phyloP scores from a whole-genome alignment of 768 basidiomycete genomes.

The Galerina sulciceps region DNA sequence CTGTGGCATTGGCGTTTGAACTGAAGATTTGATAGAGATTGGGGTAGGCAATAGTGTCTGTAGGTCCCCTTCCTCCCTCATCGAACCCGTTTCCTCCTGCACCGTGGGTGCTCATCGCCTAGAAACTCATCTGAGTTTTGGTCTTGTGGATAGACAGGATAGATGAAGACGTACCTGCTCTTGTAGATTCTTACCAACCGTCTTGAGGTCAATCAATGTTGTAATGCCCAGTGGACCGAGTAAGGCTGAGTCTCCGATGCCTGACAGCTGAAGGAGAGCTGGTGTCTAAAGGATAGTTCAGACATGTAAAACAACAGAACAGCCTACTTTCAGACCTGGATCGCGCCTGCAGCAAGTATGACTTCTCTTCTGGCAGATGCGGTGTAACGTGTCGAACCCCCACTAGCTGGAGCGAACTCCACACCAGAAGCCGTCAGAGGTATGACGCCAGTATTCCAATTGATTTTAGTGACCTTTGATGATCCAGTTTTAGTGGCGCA shows the following conservation, averaged over 20 bases:
- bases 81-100: conserved; percentile 44
- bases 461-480: conserved; percentile 48
- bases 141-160: not conserved
- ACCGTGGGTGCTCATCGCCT: conserved; percentile 49
- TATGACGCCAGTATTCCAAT: conserved; percentile 36
- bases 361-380: conserved; percentile 52
- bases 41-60: conserved; percentile 54
- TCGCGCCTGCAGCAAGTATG: conserved; percentile 57
- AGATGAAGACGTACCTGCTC: conserved; percentile 44
- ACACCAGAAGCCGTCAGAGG: conserved; percentile 50
- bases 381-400: conserved; percentile 39
- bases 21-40: conserved; percentile 54
- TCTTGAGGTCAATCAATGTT: conserved; percentile 48
- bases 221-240: conserved; percentile 51
- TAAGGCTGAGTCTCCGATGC: conserved; percentile 54
- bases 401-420: conserved; percentile 45
- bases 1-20: conserved; percentile 31
- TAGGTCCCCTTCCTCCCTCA: conserved; percentile 45
- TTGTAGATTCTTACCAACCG: conserved; percentile 61
- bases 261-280: conserved; percentile 55
- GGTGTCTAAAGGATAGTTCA: conserved; percentile 37
- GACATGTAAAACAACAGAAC: not conserved
- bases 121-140: not conserved
- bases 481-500: not conserved
- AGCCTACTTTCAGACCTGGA: conserved; percentile 23